A percentile compares a stretch with the other conserved stretches of the same genome.
Evolutionary conservation across 306 rosid species (phyloP).

Genomic region (Alnus glutinosa): DNA sequence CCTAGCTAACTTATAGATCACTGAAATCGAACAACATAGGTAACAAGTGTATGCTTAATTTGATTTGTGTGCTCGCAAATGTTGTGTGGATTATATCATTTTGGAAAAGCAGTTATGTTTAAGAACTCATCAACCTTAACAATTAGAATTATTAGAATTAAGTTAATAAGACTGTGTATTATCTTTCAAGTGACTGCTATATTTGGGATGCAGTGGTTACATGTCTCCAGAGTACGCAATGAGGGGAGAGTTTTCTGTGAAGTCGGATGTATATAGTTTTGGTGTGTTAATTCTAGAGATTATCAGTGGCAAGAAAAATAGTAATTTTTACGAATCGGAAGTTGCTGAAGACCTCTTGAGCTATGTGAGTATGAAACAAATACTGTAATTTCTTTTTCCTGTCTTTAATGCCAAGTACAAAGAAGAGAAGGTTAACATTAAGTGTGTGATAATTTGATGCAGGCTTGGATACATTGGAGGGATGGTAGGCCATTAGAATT

Average conservation of each 20-base stretch:
- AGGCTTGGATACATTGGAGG: constrained; percentile 62
- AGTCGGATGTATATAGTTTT: constrained; percentile 30
- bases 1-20: neutral
- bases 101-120: neutral
- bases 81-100: neutral
- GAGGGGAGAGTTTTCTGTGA: constrained; percentile 23
- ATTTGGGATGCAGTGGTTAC: constrained; percentile 23
- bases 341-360: constrained; percentile 25
- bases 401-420: neutral
- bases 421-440: neutral
- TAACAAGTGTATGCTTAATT: neutral
- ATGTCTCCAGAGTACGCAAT: constrained; percentile 37
- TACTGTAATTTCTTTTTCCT: neutral
- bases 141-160: neutral
- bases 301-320: constrained; percentile 28
- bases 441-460: constrained; percentile 1
- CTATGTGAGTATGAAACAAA: constrained; percentile 13
- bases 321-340: constrained; percentile 21
- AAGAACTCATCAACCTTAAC: neutral
- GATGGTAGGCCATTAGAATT: constrained; percentile 27
- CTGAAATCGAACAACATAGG: neutral
- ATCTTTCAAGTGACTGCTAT: neutral
- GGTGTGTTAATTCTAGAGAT: constrained; percentile 32
- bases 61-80: too few species aligned
- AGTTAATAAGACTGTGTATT: neutral